A percentile compares a stretch with the other conserved stretches of the same genome.
Evolutionary conservation across 345 rosid species (phyloP).

Genomic region (Sonneratia caseolaris): DNA sequence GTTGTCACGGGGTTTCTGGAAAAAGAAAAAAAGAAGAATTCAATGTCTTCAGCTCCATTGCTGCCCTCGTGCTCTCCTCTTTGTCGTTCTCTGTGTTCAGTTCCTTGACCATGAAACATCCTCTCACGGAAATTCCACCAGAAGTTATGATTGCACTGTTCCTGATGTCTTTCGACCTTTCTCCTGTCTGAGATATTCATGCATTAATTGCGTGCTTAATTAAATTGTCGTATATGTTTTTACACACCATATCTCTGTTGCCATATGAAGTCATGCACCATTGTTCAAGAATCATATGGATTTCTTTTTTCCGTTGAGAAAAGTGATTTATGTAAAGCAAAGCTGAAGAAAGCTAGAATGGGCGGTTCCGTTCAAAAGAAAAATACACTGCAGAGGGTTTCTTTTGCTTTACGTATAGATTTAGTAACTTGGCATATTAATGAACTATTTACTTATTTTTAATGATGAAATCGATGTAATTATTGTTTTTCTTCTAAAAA

Average conservation of each 20-base stretch:
- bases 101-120: not conserved
- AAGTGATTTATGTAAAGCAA: not conserved
- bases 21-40: constrained; percentile 5
- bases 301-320: not conserved
- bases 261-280: no score
- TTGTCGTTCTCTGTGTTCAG: constrained; percentile 14
- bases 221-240: no score
- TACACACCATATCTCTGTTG: no score
- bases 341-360: not conserved
- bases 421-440: not conserved
- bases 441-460: not conserved
- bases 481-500: not conserved
- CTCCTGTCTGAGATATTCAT: constrained; percentile 1
- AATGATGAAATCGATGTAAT: not conserved
- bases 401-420: not conserved
- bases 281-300: no score
- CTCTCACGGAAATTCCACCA: not conserved
- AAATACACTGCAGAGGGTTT: not conserved
- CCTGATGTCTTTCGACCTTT: not conserved
- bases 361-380: not conserved
- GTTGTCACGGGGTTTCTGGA: constrained; percentile 25
- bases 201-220: not conserved
- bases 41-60: no score
- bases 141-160: not conserved
- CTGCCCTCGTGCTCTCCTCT: no score